Base-by-base conservation (phyloP, 208 protist genomes). In the Angomonas desouzai region DNA sequence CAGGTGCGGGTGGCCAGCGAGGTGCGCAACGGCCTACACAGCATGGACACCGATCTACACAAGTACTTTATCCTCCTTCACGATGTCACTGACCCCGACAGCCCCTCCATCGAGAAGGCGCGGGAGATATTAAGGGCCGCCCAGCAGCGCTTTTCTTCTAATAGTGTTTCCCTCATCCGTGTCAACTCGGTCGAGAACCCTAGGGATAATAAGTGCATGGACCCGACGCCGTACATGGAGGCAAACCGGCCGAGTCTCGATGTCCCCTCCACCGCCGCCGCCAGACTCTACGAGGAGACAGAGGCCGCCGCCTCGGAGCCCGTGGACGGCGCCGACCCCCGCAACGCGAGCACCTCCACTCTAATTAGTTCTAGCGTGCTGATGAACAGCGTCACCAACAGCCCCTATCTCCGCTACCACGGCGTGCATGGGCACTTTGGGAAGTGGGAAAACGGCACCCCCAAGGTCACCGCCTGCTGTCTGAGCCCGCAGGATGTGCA, bases 41-140 rank as follows among this genome's bases (percentile, higher is more conserved):
- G 76, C 60, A 85, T 94, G 80, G 81, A 92, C 60, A 73, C 68
- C 18, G 84, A 92, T 20, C 48, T 89, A 23, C 83, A 91, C 55
- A 68, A 70, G 55, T 87, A 84, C 65, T 87, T 77, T 55, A 32
- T 93, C 3, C 70, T 93, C 32, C 25, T 93, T n/a, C 87, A 93
- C 78, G 84, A 93, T 69, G 51, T 79, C 48, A 78, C 79, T 2
- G 71, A 71, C 28, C 18, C 62, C 4, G 29, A 30, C 9, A 73
- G 56, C 29, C 66, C 66, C 10, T 67, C 80, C 45, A 55, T 88
- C 40, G 72, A 64, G 13, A 76, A 77, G 45, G 80, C 70, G n/a
- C 69, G 61, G 23, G 55, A 65, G 28, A 65, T 87, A 40, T 63
- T 89, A 2, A 40, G 48, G 34, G 72, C 66, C 13, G 69, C 87